Conservation (phyloP, 1,284 basidiomycete genomes). For the Tilletia caries region DNA sequence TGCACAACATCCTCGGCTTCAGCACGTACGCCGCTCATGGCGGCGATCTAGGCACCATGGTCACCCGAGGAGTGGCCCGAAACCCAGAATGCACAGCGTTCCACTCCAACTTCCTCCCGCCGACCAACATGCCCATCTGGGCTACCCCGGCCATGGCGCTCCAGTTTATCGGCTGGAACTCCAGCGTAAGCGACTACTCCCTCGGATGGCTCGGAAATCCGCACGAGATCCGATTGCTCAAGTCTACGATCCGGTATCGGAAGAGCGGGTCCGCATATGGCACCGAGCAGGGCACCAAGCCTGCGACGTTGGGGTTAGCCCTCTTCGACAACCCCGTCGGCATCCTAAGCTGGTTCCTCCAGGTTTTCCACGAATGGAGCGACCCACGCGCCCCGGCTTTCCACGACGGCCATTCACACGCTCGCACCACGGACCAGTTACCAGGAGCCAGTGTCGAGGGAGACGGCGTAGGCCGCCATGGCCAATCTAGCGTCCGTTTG, state of each 20-base stretch:
- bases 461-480: not conserved
- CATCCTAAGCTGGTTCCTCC: constrained; percentile 17
- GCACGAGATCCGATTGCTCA: not conserved
- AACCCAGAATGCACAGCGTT: constrained; percentile 33
- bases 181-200: no score
- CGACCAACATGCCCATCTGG: constrained; percentile 24
- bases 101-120: constrained; percentile 36
- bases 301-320: constrained; percentile 21
- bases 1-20: constrained; percentile 35
- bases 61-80: constrained; percentile 34
- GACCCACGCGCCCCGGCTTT: constrained; percentile 39
- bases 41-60: constrained; percentile 39
- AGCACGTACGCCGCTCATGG: constrained; percentile 38
- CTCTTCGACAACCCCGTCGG: constrained; percentile 21
- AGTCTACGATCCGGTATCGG: not conserved
- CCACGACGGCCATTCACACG: constrained; percentile 16
- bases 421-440: constrained; percentile 15
- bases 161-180: constrained; percentile 18
- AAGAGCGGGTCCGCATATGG: constrained; percentile 19
- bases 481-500: not conserved
- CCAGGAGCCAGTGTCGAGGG: not conserved
- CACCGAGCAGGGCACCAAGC: constrained; percentile 20
- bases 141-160: constrained; percentile 22
- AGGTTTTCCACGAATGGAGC: constrained; percentile 33
- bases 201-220: not conserved